Conservation (phyloP, 2,329 filamentous ascomycete genomes). For the Cladosporium sp. region DNA sequence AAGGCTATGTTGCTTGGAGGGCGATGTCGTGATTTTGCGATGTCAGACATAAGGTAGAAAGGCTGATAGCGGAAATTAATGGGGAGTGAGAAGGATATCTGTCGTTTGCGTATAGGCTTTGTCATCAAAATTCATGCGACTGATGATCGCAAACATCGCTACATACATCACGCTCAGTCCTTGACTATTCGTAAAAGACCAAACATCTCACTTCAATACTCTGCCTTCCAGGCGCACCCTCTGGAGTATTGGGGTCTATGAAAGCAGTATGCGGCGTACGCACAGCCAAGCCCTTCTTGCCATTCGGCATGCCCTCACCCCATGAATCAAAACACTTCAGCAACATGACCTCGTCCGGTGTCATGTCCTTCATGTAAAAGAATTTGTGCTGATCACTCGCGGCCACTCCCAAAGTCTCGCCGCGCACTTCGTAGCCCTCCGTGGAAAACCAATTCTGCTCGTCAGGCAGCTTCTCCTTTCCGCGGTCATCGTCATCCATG, state of each 20-base stretch:
- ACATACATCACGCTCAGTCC: no score
- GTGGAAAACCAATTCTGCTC: conserved; percentile 44
- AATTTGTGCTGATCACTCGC: conserved; percentile 57
- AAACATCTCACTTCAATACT: conserved; percentile 85
- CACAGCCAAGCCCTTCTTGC: conserved; percentile 38
- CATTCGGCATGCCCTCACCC: conserved; percentile 38
- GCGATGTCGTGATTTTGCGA: no score
- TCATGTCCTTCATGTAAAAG: conserved; percentile 67
- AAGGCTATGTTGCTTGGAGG: no score
- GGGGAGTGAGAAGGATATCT: no score
- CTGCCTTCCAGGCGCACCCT: conserved; percentile 68
- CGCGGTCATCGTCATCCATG: conserved; percentile 50
- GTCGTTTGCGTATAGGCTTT: no score
- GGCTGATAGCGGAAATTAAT: no score
- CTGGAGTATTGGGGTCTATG: conserved; percentile 65
- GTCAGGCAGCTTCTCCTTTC: conserved; percentile 55
- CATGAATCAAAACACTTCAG: conserved; percentile 48
- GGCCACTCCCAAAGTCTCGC: conserved; percentile 59
- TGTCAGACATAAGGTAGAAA: no score
- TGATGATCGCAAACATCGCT: no score
- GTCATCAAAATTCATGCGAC: no score
- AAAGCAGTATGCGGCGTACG: conserved; percentile 72
- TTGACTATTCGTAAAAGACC: conserved; percentile 57
- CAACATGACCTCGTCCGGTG: conserved; percentile 50
- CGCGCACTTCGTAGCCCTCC: conserved; percentile 58